phyloP scores from a whole-genome alignment of 805 yeast genomes.

The Barnettozyma californica region DNA sequence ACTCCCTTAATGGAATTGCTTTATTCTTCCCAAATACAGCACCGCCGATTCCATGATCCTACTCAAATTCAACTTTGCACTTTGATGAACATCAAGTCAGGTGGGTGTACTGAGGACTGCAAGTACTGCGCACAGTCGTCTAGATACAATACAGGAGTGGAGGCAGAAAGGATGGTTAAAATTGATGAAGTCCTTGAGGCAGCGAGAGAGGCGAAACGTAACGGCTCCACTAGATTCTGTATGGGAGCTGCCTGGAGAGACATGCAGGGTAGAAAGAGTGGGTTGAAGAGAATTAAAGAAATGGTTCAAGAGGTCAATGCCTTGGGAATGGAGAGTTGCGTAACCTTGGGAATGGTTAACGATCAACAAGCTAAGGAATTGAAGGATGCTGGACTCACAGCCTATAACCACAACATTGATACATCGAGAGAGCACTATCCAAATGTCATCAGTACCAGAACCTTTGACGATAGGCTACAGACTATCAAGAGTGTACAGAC shows the following conservation, averaged over 20 bases:
- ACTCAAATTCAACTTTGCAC: conserved; percentile 71
- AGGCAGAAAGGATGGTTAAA: conserved; percentile 58
- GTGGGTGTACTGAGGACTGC: conserved; percentile 82
- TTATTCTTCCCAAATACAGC: conserved; percentile 57
- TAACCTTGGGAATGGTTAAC: conserved; percentile 73
- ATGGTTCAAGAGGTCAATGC: conserved; percentile 64
- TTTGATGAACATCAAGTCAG: conserved; percentile 66
- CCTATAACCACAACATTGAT: conserved; percentile 77
- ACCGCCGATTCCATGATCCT: conserved; percentile 63
- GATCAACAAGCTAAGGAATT: conserved; percentile 55
- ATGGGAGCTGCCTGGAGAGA: conserved; percentile 90
- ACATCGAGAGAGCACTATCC: conserved; percentile 76
- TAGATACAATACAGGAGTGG: conserved; percentile 62
- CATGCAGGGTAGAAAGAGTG: conserved; percentile 71
- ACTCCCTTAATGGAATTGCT: conserved; percentile 62
- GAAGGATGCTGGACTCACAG: conserved; percentile 69
- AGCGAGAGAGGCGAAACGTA: conserved; percentile 59
- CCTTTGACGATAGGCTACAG: conserved; percentile 63
- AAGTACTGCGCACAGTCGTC: conserved; percentile 76
- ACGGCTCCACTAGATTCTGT: conserved; percentile 75
- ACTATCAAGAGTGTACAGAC: conserved; percentile 61
- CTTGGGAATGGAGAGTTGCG: conserved; percentile 71
- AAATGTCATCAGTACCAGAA: conserved; percentile 63
- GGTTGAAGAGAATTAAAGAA: conserved; percentile 51
- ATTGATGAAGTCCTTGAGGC: conserved; percentile 59